These are phyloP conservation scores for Didymellaceae sp. DNA, from an alignment of 2,329 filamentous ascomycete species.

Conservation along the genomic window DNA sequence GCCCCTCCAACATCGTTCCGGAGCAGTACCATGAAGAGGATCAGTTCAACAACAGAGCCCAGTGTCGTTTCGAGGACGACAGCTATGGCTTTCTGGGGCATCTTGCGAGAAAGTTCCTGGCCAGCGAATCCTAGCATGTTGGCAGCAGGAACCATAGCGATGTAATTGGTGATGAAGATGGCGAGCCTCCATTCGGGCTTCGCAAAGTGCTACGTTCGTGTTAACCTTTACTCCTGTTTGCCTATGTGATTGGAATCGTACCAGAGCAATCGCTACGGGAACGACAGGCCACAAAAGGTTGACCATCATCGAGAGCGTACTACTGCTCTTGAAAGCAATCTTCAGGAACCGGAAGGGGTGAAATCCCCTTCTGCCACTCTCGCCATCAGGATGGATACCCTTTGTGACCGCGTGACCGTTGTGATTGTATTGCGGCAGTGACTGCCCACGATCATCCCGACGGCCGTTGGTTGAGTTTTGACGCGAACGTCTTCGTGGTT, in stretches of 20 bases:
- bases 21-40: conserved; percentile 81
- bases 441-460: conserved; percentile 18
- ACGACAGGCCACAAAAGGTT: conserved; percentile 80
- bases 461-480: conserved; percentile 18
- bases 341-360: conserved; percentile 68
- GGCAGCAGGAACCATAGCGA: conserved; percentile 78
- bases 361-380: conserved; percentile 72
- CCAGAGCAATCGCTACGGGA: conserved; percentile 71
- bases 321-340: conserved; percentile 70
- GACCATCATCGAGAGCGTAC: conserved; percentile 66
- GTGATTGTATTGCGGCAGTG: conserved; percentile 51
- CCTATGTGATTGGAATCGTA: conserved; percentile 38
- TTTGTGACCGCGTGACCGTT: conserved; percentile 53
- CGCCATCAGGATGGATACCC: conserved; percentile 61
- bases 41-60: conserved; percentile 79
- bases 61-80: conserved; percentile 66
- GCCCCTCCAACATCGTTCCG: conserved; percentile 50
- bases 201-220: conserved; percentile 54
- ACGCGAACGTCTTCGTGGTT: conserved; percentile 25
- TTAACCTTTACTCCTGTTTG: conserved; percentile 6
- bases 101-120: conserved; percentile 73
- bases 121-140: conserved; percentile 79
- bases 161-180: conserved; percentile 74
- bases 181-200: conserved; percentile 64
- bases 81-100: conserved; percentile 72